Percentiles rank a stretch among this genome's conserved stretches.
These are phyloP conservation scores for Mucor mucedo DNA, from an alignment of 371 early-diverging fungal species.

Conservation along the genomic window DNA sequence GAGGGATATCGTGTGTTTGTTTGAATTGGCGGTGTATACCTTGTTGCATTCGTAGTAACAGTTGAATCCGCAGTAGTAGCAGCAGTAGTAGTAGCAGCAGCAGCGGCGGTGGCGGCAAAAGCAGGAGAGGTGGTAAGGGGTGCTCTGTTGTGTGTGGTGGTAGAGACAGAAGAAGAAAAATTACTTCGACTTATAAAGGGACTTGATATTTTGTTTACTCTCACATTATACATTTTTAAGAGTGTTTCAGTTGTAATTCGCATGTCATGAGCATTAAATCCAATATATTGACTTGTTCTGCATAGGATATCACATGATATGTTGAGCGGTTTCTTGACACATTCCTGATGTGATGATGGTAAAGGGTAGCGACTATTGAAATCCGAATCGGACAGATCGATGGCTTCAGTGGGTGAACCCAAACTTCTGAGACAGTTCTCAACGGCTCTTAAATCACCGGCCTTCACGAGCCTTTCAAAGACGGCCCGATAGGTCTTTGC, in stretches of 20 bases:
- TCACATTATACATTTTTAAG: neutral
- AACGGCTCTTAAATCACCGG: conserved; percentile 10
- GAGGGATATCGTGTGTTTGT: too few relatives aligned
- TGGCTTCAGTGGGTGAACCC: conserved; percentile 3
- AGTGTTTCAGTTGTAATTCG: neutral
- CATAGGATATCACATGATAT: neutral
- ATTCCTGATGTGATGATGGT: neutral
- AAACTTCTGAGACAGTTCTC: conserved; percentile 12
- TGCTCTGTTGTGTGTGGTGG: neutral
- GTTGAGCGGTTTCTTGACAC: neutral
- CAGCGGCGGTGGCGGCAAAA: too few relatives aligned
- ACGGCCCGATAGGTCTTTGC: conserved; percentile 10
- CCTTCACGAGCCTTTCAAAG: conserved; percentile 2
- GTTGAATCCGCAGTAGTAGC: too few relatives aligned
- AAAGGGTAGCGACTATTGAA: neutral
- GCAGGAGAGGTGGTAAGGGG: too few relatives aligned
- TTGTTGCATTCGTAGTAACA: too few relatives aligned
- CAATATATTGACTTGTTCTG: neutral
- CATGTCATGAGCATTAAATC: neutral
- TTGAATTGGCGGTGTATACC: too few relatives aligned
- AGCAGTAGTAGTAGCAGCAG: too few relatives aligned
- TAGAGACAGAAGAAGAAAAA: neutral
- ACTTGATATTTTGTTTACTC: neutral
- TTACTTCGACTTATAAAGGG: neutral
- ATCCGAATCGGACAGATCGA: conserved; percentile 4